Conservation (phyloP, 306 rosid species). For the Datisca glomerata region DNA sequence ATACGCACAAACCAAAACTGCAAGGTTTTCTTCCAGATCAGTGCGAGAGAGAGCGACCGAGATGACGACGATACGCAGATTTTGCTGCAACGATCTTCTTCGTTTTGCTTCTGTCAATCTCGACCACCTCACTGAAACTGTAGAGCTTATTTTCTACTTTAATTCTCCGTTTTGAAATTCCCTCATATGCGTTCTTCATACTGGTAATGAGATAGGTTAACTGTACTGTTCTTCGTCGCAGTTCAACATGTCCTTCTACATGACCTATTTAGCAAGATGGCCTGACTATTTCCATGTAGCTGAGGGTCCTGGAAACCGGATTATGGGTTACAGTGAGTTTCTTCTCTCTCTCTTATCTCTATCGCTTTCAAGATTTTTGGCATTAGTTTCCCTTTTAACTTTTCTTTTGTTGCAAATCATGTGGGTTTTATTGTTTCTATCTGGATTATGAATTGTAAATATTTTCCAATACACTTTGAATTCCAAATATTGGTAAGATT, state of each 20-base stretch:
- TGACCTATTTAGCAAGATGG: conserved; percentile 98
- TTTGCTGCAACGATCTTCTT: conserved; percentile 94
- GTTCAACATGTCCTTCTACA: conserved; percentile 97
- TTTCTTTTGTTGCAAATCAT: background rate
- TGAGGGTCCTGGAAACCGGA: conserved; percentile 60
- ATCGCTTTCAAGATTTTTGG: background rate
- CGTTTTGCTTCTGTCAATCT: conserved; percentile 79
- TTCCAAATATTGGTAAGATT: too few species aligned
- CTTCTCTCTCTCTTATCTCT: background rate
- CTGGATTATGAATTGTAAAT: background rate
- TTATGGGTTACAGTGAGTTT: conserved; percentile 93
- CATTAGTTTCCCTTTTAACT: background rate
- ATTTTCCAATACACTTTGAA: too few species aligned
- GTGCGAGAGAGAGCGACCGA: too few species aligned
- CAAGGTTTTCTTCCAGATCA: too few species aligned
- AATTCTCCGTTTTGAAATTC: background rate
- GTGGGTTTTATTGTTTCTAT: background rate
- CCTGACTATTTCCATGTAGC: conserved; percentile 96
- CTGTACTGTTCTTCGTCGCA: conserved; percentile 14
- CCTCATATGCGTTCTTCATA: background rate
- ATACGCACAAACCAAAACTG: too few species aligned
- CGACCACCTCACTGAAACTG: conserved; percentile 96
- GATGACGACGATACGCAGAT: conserved; percentile 92
- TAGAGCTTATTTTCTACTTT: conserved; percentile 7
- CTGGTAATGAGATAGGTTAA: conserved; percentile 2